A percentile compares a stretch with the other conserved stretches of the same genome.
These are phyloP conservation scores for Russula virescens DNA, from an alignment of 768 basidiomycete genomes.

Conservation along the genomic window DNA sequence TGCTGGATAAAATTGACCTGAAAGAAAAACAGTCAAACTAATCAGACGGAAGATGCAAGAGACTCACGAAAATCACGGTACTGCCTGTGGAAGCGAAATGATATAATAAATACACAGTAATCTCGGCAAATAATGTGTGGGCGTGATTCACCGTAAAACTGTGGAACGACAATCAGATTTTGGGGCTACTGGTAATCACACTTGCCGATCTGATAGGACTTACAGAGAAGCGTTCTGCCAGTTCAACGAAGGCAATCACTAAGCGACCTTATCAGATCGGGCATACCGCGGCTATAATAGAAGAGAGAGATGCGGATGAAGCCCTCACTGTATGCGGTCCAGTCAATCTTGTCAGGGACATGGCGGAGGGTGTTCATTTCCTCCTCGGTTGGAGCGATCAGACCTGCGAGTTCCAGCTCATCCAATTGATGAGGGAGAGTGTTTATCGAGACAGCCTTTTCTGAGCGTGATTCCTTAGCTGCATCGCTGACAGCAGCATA, in stretches of 20 bases:
- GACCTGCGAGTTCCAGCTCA: constrained; percentile 11
- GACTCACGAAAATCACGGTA: constrained; percentile 19
- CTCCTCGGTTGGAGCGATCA: constrained; percentile 25
- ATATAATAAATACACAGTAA: neutral
- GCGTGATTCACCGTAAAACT: constrained; percentile 20
- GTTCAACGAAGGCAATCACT: constrained; percentile 29
- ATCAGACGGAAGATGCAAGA: neutral
- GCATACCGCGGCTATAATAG: neutral
- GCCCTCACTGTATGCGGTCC: constrained; percentile 22
- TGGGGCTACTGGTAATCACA: no score
- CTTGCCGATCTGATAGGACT: no score
- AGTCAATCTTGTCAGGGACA: constrained; percentile 26
- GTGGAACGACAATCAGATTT: constrained; percentile 3
- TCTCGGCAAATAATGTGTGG: neutral
- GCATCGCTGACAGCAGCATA: constrained; percentile 2
- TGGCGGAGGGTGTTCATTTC: constrained; percentile 25
- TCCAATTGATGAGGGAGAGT: neutral
- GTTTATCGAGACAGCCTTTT: constrained; percentile 1
- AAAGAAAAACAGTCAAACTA: neutral
- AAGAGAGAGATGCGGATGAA: no score
- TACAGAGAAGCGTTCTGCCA: constrained; percentile 31
- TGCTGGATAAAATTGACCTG: constrained; percentile 30
- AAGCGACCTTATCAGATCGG: neutral
- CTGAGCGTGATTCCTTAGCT: constrained; percentile 2
- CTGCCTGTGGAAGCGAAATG: constrained; percentile 14